Conservation (phyloP, 495 filamentous ascomycete species). For the Staphylotrichum longicolle region DNA sequence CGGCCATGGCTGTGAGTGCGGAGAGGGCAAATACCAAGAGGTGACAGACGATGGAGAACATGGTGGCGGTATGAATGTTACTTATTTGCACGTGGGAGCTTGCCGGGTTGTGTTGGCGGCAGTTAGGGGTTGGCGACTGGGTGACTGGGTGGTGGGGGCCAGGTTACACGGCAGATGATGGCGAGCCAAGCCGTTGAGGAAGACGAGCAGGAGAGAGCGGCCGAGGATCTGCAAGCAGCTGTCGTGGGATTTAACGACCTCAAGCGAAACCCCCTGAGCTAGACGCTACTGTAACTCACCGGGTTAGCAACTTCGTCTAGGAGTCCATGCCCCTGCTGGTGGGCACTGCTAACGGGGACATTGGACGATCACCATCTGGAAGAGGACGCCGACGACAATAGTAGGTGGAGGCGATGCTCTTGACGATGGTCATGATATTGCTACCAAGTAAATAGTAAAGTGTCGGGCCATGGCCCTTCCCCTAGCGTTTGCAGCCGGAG, state of each 20-base stretch:
- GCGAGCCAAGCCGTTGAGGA: background rate
- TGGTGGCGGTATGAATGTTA: background rate
- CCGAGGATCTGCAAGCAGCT: background rate
- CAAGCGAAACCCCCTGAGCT: background rate
- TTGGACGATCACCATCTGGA: too few species aligned
- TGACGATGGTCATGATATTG: too few species aligned
- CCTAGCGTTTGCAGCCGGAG: too few species aligned
- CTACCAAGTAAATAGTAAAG: too few species aligned
- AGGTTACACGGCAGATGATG: constrained; percentile 1
- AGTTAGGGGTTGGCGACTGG: background rate
- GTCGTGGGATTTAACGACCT: background rate
- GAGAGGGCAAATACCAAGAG: background rate
- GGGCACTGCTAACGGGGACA: too few species aligned
- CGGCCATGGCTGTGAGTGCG: constrained; percentile 9
- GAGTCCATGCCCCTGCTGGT: too few species aligned
- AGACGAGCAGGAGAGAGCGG: background rate
- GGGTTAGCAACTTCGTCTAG: too few species aligned
- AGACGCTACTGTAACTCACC: background rate
- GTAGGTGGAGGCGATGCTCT: too few species aligned
- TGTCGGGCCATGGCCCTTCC: too few species aligned
- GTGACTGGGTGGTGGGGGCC: too few species aligned
- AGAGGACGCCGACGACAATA: too few species aligned
- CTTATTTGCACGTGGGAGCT: background rate
- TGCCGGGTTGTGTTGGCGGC: background rate
- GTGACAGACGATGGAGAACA: background rate